Conservation (phyloP, 768 basidiomycete genomes). For the Amanita inopinata region DNA sequence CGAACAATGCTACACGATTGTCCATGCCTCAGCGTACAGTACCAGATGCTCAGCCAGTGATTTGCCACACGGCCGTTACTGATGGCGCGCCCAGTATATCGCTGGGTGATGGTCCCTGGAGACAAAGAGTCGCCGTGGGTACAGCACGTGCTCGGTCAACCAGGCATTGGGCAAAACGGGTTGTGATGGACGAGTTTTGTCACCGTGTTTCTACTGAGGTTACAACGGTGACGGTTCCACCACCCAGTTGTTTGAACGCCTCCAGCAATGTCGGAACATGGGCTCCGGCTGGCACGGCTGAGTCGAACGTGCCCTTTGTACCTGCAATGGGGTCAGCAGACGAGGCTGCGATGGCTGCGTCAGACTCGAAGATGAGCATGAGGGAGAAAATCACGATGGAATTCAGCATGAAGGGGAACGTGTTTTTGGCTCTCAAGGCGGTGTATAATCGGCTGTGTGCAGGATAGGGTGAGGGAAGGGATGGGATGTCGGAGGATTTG, state of each 20-base stretch:
- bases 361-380: background rate
- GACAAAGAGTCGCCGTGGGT: background rate
- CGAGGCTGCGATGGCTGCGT: background rate
- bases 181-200: background rate
- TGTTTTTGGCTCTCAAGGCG: background rate
- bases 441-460: background rate
- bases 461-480: background rate
- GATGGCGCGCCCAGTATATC: too few relatives aligned
- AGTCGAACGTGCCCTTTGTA: too few relatives aligned
- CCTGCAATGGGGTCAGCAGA: too few relatives aligned
- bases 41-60: too few relatives aligned
- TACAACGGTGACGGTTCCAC: background rate
- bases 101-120: background rate
- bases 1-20: too few relatives aligned
- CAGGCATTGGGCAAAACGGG: conserved; percentile 2
- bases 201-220: background rate
- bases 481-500: background rate
- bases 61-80: too few relatives aligned
- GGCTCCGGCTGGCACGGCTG: too few relatives aligned
- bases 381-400: background rate
- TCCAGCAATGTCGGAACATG: too few relatives aligned
- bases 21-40: too few relatives aligned
- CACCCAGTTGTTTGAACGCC: background rate
- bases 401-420: background rate
- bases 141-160: background rate